Evolutionary conservation across 371 early-diverging fungal genomes (phyloP).

Genomic region (Mucor lusitanicus): DNA sequence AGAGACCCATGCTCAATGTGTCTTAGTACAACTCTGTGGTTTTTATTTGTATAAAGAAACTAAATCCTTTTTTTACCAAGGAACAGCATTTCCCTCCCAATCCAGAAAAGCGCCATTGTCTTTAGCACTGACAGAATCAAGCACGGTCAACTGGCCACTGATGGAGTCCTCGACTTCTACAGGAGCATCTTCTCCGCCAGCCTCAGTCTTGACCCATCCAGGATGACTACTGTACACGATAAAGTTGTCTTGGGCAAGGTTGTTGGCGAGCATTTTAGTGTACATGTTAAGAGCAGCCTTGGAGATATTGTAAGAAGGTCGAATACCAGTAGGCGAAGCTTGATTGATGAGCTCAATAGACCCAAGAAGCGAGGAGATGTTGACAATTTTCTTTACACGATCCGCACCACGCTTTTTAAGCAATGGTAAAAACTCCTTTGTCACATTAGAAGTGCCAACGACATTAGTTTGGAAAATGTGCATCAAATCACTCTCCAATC

Average conservation of each 20-base stretch:
- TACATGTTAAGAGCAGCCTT: slow-evolving; percentile 25
- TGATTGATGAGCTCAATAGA: slow-evolving; percentile 1
- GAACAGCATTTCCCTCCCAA: slow-evolving; percentile 10
- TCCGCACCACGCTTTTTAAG: slow-evolving; percentile 23
- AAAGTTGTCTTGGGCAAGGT: slow-evolving; percentile 19
- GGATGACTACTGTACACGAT: slow-evolving; percentile 20
- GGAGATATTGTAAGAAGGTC: slow-evolving; percentile 20
- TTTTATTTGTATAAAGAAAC: too few relatives aligned
- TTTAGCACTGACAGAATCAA: slow-evolving; percentile 7
- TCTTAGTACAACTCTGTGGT: too few relatives aligned
- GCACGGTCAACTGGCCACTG: neutral
- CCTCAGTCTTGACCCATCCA: slow-evolving; percentile 28
- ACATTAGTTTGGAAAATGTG: slow-evolving; percentile 22
- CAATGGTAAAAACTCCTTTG: slow-evolving; percentile 21
- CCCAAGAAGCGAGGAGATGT: slow-evolving; percentile 25
- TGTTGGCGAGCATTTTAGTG: slow-evolving; percentile 11
- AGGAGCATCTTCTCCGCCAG: slow-evolving; percentile 17
- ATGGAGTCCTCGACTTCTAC: slow-evolving; percentile 10
- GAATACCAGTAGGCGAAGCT: neutral
- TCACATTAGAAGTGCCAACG: slow-evolving; percentile 9
- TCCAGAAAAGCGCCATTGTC: slow-evolving; percentile 11
- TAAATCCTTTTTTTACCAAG: slow-evolving; percentile 9
- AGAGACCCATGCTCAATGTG: too few relatives aligned
- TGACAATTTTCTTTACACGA: slow-evolving; percentile 19
- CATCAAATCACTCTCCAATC: neutral